phyloP scores from a whole-genome alignment of 192 early-diverging fungal genomes.

The Podochytrium sp. region DNA sequence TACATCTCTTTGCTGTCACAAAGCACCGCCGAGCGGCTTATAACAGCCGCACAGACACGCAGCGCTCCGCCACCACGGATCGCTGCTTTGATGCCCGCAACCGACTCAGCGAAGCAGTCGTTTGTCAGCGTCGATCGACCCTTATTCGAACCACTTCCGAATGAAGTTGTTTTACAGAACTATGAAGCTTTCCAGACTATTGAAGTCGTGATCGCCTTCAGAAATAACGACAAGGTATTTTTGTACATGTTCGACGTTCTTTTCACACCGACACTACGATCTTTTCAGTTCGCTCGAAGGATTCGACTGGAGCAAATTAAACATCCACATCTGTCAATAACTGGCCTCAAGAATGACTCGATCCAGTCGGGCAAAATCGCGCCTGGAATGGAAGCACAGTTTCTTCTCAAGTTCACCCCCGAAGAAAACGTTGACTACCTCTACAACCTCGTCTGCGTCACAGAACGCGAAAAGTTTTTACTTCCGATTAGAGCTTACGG shows the following conservation, averaged over 20 bases:
- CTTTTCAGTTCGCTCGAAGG: slow-evolving; percentile 49
- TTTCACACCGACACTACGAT: not conserved
- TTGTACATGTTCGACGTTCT: not conserved
- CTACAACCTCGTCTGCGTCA: slow-evolving; percentile 58
- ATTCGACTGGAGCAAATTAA: slow-evolving; percentile 57
- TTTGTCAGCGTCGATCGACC: slow-evolving; percentile 54
- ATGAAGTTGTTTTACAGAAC: slow-evolving; percentile 47
- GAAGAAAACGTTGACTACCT: slow-evolving; percentile 58
- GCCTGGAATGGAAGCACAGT: slow-evolving; percentile 64
- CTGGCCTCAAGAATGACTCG: slow-evolving; percentile 42
- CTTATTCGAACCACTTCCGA: slow-evolving; percentile 57
- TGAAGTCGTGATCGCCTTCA: slow-evolving; percentile 56
- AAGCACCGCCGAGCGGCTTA: slow-evolving; percentile 40
- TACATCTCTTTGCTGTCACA: slow-evolving; percentile 42
- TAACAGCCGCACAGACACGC: slow-evolving; percentile 15
- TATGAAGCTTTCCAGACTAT: slow-evolving; percentile 58
- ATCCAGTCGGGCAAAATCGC: slow-evolving; percentile 59
- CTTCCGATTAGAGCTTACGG: slow-evolving; percentile 59
- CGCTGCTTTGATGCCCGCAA: slow-evolving; percentile 21
- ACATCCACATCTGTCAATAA: slow-evolving; percentile 50
- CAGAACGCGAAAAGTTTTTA: slow-evolving; percentile 63
- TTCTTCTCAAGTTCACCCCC: slow-evolving; percentile 57
- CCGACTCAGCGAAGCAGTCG: slow-evolving; percentile 22
- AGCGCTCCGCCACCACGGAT: slow-evolving; percentile 24
- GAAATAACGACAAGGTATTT: slow-evolving; percentile 68